Conservation (phyloP, 805 yeast genomes). For the Danielia oregonensis region DNA sequence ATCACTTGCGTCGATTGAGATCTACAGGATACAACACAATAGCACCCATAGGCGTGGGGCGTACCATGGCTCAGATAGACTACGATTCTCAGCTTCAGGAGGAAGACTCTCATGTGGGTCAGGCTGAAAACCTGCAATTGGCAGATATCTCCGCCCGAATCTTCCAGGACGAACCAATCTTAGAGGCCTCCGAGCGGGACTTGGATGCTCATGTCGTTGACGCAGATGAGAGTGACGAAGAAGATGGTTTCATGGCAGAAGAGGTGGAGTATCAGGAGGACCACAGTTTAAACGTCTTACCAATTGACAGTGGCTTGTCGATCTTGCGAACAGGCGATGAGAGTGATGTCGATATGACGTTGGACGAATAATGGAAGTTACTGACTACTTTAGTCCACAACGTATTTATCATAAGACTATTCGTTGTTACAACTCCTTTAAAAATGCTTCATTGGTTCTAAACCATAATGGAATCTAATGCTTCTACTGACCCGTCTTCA, state of each 20-base stretch:
- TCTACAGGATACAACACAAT: conserved; percentile 32
- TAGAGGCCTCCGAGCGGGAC: too few relatives aligned
- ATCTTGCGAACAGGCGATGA: conserved; percentile 21
- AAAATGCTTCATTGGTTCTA: too few relatives aligned
- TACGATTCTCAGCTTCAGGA: conserved; percentile 9
- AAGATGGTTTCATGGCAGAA: conserved; percentile 46
- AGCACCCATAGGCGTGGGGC: conserved; percentile 37
- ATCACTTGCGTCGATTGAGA: conserved; percentile 24
- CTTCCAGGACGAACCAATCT: neutral
- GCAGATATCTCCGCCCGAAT: conserved; percentile 2
- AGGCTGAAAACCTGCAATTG: conserved; percentile 14
- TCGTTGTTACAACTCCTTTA: too few relatives aligned
- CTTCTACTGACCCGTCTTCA: too few relatives aligned
- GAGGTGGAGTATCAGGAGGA: conserved; percentile 45
- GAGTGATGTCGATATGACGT: conserved; percentile 42
- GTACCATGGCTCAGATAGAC: conserved; percentile 39
- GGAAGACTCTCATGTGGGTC: conserved; percentile 7
- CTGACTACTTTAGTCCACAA: too few relatives aligned
- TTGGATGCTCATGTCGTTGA: conserved; percentile 19
- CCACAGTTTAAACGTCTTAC: conserved; percentile 19
- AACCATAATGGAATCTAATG: too few relatives aligned
- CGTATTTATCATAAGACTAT: too few relatives aligned
- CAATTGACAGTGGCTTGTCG: neutral
- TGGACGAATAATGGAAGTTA: conserved; percentile 26
- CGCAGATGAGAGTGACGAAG: conserved; percentile 22